phyloP scores from a whole-genome alignment of 768 basidiomycete species.

The Lentinus tigrinus region DNA sequence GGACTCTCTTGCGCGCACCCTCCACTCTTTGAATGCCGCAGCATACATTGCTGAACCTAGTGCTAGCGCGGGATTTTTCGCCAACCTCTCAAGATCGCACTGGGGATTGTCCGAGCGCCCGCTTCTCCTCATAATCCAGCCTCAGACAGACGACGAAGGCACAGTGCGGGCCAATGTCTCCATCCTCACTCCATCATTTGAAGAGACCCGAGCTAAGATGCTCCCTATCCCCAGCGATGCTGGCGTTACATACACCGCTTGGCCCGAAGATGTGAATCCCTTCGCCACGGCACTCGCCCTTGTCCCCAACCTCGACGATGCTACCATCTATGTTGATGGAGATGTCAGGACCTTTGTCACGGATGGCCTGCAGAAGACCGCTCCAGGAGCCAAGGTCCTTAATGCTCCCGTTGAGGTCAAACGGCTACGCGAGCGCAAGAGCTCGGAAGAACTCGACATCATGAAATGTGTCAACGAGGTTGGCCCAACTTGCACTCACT shows the following conservation, averaged over 20 bases:
- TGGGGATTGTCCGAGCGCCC: conserved; percentile 84
- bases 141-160: conserved; percentile 28
- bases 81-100: conserved; percentile 57
- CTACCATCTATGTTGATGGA: conserved; percentile 59
- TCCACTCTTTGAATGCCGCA: conserved; percentile 50
- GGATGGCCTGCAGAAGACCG: conserved; percentile 56
- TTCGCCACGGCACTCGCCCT: conserved; percentile 48
- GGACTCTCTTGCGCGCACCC: conserved; percentile 45
- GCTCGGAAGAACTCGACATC: conserved; percentile 63
- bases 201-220: conserved; percentile 64
- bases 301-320: conserved; percentile 26
- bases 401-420: conserved; percentile 55
- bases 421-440: conserved; percentile 75
- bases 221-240: conserved; percentile 52
- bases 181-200: conserved; percentile 76
- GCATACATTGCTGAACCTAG: conserved; percentile 83
- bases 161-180: conserved; percentile 42
- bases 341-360: conserved; percentile 60
- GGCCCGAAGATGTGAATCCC: conserved; percentile 70
- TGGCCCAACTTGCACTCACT: conserved; percentile 1
- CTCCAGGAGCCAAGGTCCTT: conserved; percentile 36
- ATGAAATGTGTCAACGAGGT: conserved; percentile 83
- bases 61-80: conserved; percentile 67
- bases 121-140: conserved; percentile 63
- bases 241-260: conserved; percentile 46